A percentile compares a stretch with the other conserved stretches of the same genome.
Evolutionary conservation across 2,329 filamentous ascomycete species (phyloP).

Genomic region (Monilinia fructigena): DNA sequence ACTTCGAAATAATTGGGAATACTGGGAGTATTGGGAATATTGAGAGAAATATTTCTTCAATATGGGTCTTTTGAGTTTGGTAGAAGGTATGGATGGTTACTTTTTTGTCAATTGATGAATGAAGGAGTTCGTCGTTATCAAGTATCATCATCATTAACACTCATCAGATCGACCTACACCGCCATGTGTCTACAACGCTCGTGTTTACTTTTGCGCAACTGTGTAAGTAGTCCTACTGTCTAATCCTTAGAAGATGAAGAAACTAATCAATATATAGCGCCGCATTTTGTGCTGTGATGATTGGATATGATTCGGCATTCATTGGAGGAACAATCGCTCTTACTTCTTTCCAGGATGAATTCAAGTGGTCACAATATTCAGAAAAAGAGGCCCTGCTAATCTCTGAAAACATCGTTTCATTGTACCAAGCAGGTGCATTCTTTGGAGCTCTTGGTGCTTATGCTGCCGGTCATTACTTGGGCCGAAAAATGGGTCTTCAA

Average conservation of each 20-base stretch:
- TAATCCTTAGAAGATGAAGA: background rate
- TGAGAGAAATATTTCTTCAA: constrained; percentile 11
- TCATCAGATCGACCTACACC: constrained; percentile 34
- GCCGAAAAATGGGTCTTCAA: constrained; percentile 49
- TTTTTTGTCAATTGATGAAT: constrained; percentile 31
- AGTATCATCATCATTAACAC: constrained; percentile 28
- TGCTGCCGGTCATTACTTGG: constrained; percentile 18
- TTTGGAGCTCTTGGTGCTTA: constrained; percentile 27
- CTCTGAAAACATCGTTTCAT: constrained; percentile 35
- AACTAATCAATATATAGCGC: constrained; percentile 38
- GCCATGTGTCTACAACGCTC: constrained; percentile 32
- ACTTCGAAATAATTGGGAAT: background rate
- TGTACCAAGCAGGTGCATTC: constrained; percentile 36
- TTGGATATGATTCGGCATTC: constrained; percentile 36
- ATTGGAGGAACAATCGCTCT: constrained; percentile 35
- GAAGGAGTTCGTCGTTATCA: constrained; percentile 41
- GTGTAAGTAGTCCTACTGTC: constrained; percentile 27
- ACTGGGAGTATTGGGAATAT: background rate
- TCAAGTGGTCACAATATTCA: constrained; percentile 32
- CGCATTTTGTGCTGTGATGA: constrained; percentile 56
- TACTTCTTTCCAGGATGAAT: constrained; percentile 31
- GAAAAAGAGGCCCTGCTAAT: constrained; percentile 24
- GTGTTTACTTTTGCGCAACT: constrained; percentile 31
- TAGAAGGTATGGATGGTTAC: constrained; percentile 49
- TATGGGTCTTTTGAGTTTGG: constrained; percentile 48